Conservation (phyloP, 148 eudicot genomes). For the Salicornia ramosissima region DNA sequence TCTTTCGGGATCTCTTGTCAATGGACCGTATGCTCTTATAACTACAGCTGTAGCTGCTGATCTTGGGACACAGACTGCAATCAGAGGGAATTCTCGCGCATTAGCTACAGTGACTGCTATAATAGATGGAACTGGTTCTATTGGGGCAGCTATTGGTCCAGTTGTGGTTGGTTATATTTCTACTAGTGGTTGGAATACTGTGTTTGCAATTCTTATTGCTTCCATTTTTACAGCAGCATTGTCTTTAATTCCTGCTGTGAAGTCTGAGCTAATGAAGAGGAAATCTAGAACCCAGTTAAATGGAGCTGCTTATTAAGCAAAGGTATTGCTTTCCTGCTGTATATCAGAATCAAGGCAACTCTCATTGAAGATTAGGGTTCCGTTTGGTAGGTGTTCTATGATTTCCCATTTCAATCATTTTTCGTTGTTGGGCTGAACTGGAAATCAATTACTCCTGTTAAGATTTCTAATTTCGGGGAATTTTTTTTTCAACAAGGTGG, state of each 20-base stretch:
- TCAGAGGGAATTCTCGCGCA: constrained; percentile 70
- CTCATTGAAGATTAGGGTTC: neutral
- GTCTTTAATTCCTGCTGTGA: constrained; percentile 61
- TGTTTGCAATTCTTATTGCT: constrained; percentile 73
- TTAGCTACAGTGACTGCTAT: constrained; percentile 91
- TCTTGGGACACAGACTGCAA: constrained; percentile 71
- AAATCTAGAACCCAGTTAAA: constrained; percentile 41
- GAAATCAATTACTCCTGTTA: too few relatives aligned
- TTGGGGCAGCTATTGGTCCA: constrained; percentile 98
- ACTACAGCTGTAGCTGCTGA: constrained; percentile 91
- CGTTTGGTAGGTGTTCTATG: too few relatives aligned
- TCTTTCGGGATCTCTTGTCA: constrained; percentile 69
- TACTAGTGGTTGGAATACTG: constrained; percentile 82
- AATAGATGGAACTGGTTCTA: constrained; percentile 91
- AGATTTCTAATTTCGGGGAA: too few relatives aligned
- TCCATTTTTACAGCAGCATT: constrained; percentile 55
- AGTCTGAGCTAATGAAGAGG: constrained; percentile 54
- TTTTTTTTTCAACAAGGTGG: too few relatives aligned
- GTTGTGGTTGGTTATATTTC: constrained; percentile 89
- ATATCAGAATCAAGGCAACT: constrained; percentile 7
- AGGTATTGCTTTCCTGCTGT: constrained; percentile 4
- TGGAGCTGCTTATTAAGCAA: constrained; percentile 16
- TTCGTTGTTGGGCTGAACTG: too few relatives aligned
- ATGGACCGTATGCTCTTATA: constrained; percentile 90
- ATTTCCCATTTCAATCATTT: too few relatives aligned